These are phyloP conservation scores for Yarrowia deformans DNA, from an alignment of 805 yeast genomes.

Conservation along the genomic window DNA sequence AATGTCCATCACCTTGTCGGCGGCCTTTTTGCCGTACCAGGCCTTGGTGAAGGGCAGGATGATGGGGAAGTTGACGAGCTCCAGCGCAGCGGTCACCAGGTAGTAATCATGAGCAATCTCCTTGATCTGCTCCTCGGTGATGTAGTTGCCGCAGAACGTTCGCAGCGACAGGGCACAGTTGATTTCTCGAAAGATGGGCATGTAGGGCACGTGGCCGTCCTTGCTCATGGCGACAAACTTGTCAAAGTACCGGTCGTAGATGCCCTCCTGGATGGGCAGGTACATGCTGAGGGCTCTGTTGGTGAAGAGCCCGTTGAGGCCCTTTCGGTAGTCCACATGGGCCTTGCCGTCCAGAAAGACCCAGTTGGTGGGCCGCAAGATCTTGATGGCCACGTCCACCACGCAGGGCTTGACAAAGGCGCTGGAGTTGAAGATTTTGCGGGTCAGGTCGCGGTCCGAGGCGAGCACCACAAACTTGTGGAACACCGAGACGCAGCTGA, in stretches of 20 bases:
- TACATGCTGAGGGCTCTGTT: constrained; percentile 81
- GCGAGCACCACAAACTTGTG: constrained; percentile 98
- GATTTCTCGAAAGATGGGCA: constrained; percentile 94
- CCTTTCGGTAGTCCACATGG: constrained; percentile 90
- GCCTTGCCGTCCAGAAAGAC: constrained; percentile 96
- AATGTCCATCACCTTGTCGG: constrained; percentile 92
- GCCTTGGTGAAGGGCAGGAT: constrained; percentile 95
- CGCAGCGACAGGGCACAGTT: constrained; percentile 92
- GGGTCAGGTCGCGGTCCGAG: constrained; percentile 82
- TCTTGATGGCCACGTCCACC: constrained; percentile 95
- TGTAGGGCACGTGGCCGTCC: constrained; percentile 75
- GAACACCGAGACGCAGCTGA: constrained; percentile 96
- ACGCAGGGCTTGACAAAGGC: constrained; percentile 95
- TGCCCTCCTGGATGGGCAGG: constrained; percentile 81
- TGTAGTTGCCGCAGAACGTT: constrained; percentile 95
- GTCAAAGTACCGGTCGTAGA: constrained; percentile 83
- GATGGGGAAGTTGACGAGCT: constrained; percentile 96
- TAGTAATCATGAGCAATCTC: constrained; percentile 91
- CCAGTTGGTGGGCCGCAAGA: constrained; percentile 96
- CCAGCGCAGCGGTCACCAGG: constrained; percentile 92
- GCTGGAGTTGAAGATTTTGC: constrained; percentile 86
- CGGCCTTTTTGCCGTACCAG: constrained; percentile 95
- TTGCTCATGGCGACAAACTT: constrained; percentile 64
- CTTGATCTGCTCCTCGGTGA: constrained; percentile 88
- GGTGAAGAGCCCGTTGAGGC: constrained; percentile 88